Percentiles rank a stretch among this genome's conserved stretches.
phyloP scores from a whole-genome alignment of 345 rosid species.

The Rhizophora apiculata region DNA sequence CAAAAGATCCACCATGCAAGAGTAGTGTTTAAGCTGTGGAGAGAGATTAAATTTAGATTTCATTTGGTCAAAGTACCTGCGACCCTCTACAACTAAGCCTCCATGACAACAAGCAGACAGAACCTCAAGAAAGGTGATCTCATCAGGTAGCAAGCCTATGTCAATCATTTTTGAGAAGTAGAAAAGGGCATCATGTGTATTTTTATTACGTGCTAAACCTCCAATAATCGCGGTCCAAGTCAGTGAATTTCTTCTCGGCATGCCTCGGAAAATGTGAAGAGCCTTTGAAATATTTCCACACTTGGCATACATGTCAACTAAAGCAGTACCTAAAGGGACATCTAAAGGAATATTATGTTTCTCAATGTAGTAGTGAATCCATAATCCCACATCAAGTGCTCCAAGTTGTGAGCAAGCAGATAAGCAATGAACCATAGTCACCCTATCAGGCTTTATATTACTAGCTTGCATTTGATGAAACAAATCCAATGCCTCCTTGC shows the following conservation, averaged over 20 bases:
- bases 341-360: conserved; percentile 50
- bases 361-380: conserved; percentile 73
- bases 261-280: conserved; percentile 57
- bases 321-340: conserved; percentile 70
- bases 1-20: conserved; percentile 83
- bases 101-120: conserved; percentile 87
- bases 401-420: conserved; percentile 89
- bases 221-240: conserved; percentile 76
- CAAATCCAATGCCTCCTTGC: conserved; percentile 67
- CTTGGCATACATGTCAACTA: conserved; percentile 84
- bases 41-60: conserved; percentile 47
- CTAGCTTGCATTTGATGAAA: conserved; percentile 75
- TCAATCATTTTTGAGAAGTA: conserved; percentile 70
- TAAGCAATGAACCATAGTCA: conserved; percentile 80
- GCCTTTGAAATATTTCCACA: conserved; percentile 77
- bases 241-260: conserved; percentile 60
- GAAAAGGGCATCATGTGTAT: conserved; percentile 54
- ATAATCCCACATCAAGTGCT: conserved; percentile 75
- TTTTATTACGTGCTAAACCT: conserved; percentile 75
- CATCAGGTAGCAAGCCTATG: conserved; percentile 66
- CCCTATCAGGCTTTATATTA: conserved; percentile 54
- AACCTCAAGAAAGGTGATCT: conserved; percentile 73
- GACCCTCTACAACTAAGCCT: conserved; percentile 76
- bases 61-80: conserved; percentile 61
- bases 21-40: conserved; percentile 75